A percentile compares a stretch with the other conserved stretches of the same genome.
These are phyloP conservation scores for Calonectria pauciramosa DNA, from an alignment of 2,329 filamentous ascomycete species.

Conservation along the genomic window DNA sequence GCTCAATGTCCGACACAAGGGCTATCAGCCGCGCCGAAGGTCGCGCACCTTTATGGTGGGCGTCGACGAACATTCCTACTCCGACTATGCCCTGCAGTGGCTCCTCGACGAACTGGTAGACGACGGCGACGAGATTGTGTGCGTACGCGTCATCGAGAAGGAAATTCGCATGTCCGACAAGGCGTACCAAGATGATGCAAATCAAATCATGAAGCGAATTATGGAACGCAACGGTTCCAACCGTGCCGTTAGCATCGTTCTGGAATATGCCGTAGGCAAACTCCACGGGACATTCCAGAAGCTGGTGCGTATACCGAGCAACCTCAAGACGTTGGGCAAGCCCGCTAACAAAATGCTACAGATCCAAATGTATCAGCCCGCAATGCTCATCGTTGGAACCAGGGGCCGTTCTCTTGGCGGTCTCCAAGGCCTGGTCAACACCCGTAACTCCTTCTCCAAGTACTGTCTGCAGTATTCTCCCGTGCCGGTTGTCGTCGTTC, in stretches of 20 bases:
- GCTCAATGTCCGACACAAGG: conserved; percentile 86
- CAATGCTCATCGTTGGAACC: conserved; percentile 91
- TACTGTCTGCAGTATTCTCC: conserved; percentile 96
- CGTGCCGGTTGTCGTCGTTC: conserved; percentile 92
- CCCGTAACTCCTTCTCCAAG: conserved; percentile 87
- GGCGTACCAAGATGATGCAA: conserved; percentile 82
- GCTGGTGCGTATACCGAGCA: conserved; percentile 70
- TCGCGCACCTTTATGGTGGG: conserved; percentile 93
- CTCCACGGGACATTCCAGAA: conserved; percentile 92
- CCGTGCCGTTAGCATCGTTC: conserved; percentile 85
- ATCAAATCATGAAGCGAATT: conserved; percentile 80
- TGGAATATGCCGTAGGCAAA: conserved; percentile 92
- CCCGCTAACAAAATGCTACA: conserved; percentile 50
- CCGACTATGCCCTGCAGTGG: conserved; percentile 93
- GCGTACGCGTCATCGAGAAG: conserved; percentile 88
- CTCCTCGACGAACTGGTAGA: conserved; percentile 92
- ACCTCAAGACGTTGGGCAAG: neutral
- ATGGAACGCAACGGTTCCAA: conserved; percentile 83
- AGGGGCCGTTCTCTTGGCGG: conserved; percentile 87
- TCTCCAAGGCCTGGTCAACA: conserved; percentile 86
- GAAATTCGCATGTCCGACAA: conserved; percentile 79
- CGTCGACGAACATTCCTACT: conserved; percentile 91
- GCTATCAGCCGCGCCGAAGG: conserved; percentile 84
- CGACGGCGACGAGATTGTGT: conserved; percentile 94
- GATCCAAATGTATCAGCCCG: conserved; percentile 93